Evolutionary conservation across 108 stramenopile species (phyloP), one percentile per base, ranked within the genome.

Genomic region (Stephanodiscus triporus): DNA sequence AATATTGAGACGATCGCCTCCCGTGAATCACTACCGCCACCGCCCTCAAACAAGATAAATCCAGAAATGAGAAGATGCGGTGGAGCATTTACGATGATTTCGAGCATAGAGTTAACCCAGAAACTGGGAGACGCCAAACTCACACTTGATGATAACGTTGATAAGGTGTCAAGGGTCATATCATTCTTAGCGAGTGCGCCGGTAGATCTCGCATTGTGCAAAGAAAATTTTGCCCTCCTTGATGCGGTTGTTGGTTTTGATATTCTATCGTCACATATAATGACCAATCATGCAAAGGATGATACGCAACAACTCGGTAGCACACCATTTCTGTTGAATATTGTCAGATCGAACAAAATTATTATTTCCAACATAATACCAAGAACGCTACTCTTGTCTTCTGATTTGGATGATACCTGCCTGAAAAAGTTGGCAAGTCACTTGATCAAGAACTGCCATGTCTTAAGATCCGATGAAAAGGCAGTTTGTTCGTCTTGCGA

Each of bases 121-220:
- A 38, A 71, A 22, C 36, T 51, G n/a, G 54, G 10, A 55, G 40
- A 20, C 32, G 24, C 40, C 36, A 65, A 22, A 59, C 47, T 24
- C n/a, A 27, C 73, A 36, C 37, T 11, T 29, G 47, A 65, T 45
- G 23, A 77, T 27, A 20, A 34, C 36, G 2, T 68, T 30, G 57
- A 59, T 27, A 37, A 7, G 14, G 56, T 32, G 29, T 63, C 68
- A 34, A 80, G 54, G n/a, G 22, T 43, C 16, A 22, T 80, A 45
- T 49, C 73, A 3, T 80, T 74, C 61, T 32, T 80, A 20, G 66
- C 79, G 23, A 80, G 79, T 80, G 73, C 56, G 6, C 79, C 79
- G 38, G 14, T 74, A 34, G 63, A 61, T 8, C 34, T 74, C 24
- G 2, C 34, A 26, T 26, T 59, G 8, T 53, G 68, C 67, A 42